Base-by-base conservation (phyloP, 352 stramenopile genomes). In the Ophiocytium majus region DNA sequence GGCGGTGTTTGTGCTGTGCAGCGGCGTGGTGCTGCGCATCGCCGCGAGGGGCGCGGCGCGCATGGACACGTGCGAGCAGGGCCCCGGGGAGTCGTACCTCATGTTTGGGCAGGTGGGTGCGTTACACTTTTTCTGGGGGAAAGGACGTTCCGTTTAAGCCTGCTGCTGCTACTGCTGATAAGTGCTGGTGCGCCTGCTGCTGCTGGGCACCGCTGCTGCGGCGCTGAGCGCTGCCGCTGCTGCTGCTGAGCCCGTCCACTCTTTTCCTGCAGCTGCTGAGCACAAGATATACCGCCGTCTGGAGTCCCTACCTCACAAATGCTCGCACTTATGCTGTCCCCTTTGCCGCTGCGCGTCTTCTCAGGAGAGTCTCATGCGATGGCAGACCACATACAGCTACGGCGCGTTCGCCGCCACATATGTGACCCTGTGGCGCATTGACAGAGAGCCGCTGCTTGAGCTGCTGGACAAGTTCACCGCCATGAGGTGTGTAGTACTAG, bases 71-170 rank as follows among this genome's bases (percentile, higher is more conserved):
- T 57, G 43, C 14, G 31, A 34, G 10, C 5, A 76, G 31, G 64
- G 64, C 64, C 5, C 17, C 17, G 64, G 64, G 5, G 64, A 76
- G 64, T 76, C 64, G 5, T 37, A 10, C 34, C 17, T 76, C 31
- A 76, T 76, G 64, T 76, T 76, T 76, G 64, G 64, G 17, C 31
- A 28, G 57, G 57, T 66, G 28, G 28, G 57, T 28, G 28, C 57
- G 19, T 66, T 66, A 66, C 57, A 66, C 57, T 66, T 23, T 66
- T 28, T 66, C 28, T 66, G 57, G 57, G 28, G n/a, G n/a, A n/a
- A n/a, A n/a, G n/a, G n/a, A n/a, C n/a, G n/a, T n/a, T n/a, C n/a
- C n/a, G n/a, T n/a, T n/a, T n/a, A n/a, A n/a, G n/a, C n/a, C n/a
- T n/a, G n/a, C n/a, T n/a, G n/a, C n/a, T n/a, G n/a, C n/a, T n/a